A percentile compares a stretch with the other conserved stretches of the same genome.
These are phyloP conservation scores for Flaveria linearis DNA, from an alignment of 129 eudicot species.

Conservation along the genomic window DNA sequence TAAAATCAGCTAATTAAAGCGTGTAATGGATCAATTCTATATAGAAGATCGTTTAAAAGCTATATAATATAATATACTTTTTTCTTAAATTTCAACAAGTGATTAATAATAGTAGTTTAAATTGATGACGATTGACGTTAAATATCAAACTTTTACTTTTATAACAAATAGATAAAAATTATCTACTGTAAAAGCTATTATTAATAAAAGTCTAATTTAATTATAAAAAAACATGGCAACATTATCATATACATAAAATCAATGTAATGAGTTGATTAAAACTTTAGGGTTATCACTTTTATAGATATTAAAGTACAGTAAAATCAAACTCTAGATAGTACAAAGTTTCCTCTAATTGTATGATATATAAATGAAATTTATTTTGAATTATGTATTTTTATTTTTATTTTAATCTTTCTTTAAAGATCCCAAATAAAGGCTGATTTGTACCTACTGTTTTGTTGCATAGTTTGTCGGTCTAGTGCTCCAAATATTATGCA, in stretches of 20 bases:
- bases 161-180: too few relatives aligned
- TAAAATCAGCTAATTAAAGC: too few relatives aligned
- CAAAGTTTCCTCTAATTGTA: background rate
- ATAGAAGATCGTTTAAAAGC: too few relatives aligned
- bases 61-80: too few relatives aligned
- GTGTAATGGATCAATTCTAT: too few relatives aligned
- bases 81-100: too few relatives aligned
- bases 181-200: too few relatives aligned
- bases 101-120: too few relatives aligned
- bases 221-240: background rate
- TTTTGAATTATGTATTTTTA: background rate
- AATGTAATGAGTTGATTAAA: background rate
- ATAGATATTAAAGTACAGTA: background rate
- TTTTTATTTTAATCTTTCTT: background rate
- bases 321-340: background rate
- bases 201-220: background rate
- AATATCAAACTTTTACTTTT: too few relatives aligned
- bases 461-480: constrained; percentile 16
- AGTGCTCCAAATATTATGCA: constrained; percentile 11
- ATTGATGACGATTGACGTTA: too few relatives aligned
- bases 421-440: background rate
- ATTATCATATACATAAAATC: background rate
- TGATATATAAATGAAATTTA: background rate
- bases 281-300: background rate
- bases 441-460: constrained; percentile 12